These are phyloP conservation scores for Penstemon barbatus DNA, from an alignment of 257 asterid species.

Conservation along the genomic window DNA sequence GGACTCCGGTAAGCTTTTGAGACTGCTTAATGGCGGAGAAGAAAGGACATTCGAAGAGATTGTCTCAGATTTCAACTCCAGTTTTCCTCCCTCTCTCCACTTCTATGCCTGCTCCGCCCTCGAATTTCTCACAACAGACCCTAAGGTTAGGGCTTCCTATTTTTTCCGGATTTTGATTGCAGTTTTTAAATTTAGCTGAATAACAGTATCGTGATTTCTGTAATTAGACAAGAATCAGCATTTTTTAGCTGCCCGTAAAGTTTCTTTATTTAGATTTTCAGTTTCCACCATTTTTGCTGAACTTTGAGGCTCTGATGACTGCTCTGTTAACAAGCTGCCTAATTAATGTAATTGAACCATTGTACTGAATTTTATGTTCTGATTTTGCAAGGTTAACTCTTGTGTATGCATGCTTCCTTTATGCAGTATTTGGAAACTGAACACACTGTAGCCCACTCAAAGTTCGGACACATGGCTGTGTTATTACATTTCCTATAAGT, in stretches of 20 bases:
- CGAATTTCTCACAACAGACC: conserved; percentile 58
- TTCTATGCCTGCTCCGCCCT: conserved; percentile 74
- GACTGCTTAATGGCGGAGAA: conserved; percentile 68
- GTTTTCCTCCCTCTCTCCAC: conserved; percentile 49
- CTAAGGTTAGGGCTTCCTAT: conserved; percentile 49
- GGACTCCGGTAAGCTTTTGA: conserved; percentile 52
- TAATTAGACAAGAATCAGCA: background rate
- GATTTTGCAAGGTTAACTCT: background rate
- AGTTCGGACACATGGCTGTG: background rate
- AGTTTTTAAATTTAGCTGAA: background rate
- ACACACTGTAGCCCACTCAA: background rate
- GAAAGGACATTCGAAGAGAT: conserved; percentile 65
- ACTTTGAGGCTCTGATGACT: conserved; percentile 18
- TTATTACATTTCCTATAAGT: background rate
- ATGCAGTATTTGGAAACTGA: conserved; percentile 12
- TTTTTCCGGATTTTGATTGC: background rate
- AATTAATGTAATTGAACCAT: conserved; percentile 13
- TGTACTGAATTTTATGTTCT: conserved; percentile 14
- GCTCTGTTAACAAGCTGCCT: conserved; percentile 5
- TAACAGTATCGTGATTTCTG: background rate
- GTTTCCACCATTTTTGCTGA: conserved; percentile 4
- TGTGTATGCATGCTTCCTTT: background rate
- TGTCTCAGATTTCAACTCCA: conserved; percentile 55
- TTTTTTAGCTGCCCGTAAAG: too few species aligned
- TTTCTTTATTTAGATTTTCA: background rate